Base-by-base conservation (phyloP, 805 yeast species). In the Wickerhamomyces sydowiorum region DNA sequence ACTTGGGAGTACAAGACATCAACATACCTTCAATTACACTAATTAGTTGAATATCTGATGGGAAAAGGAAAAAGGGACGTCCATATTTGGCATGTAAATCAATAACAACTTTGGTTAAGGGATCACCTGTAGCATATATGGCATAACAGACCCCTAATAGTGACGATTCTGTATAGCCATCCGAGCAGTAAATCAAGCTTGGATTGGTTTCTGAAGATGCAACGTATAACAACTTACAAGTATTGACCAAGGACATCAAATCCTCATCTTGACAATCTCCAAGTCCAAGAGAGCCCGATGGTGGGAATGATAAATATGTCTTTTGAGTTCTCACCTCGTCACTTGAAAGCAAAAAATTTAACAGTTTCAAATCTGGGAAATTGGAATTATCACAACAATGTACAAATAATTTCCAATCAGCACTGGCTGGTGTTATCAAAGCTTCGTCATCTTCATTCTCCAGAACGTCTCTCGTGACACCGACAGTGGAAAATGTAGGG, bases 111-210 rank as follows among this genome's bases (percentile, higher is more conserved):
- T 82, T 80, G 22, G 83, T 80, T 12, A 86, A 61, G 0, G 75
- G 50, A 17, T 78, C 55, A 31, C 82, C 78, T 41, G 81, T 74
- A 2, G 86, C 60, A 61, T 82, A 91, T 44, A 91, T 83, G 43
- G 84, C 50, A 52, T 76, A 90, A 42, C 89, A 75, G 28, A 87
- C 65, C 1, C 78, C 75, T 31, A 90, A 61, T n/a, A 91, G 69
- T 5, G 96, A 79, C 39, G 90, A 83, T 56, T 89, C 96, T 0
- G 96, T 87, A 61, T 90, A 91, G 0, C 98, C 98, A 62, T 91
- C 96, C 2, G 86, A 76, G 55, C 96, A 88, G 57, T 79, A 82
- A 9, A 90, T 66, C 45, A 90, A 68, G 0, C 79, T 65, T 3
- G 67, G 61, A 3, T 48, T 47, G 17, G 56, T 47, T 36, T 44